Conservation (phyloP, 805 yeast species). For the Teunomyces barrocoloradensis region DNA sequence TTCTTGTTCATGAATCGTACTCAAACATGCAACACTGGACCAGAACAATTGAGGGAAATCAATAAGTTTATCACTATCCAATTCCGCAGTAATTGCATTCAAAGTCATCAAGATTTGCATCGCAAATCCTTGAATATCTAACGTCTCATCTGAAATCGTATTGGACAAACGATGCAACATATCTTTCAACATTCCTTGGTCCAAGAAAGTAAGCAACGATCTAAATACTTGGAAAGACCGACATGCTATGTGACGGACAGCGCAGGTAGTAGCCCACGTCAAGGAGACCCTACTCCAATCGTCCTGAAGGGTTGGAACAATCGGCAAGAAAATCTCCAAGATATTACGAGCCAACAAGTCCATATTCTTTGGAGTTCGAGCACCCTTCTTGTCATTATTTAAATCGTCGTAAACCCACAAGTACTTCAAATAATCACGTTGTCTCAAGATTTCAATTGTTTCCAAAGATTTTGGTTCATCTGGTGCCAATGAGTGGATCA, state of each 20-base stretch:
- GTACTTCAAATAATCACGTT: slow-evolving; percentile 41
- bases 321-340: slow-evolving; percentile 51
- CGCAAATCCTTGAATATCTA: slow-evolving; percentile 93
- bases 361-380: slow-evolving; percentile 84
- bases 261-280: slow-evolving; percentile 96
- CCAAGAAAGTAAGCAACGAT: slow-evolving; percentile 74
- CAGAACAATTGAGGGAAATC: slow-evolving; percentile 93
- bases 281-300: slow-evolving; percentile 86
- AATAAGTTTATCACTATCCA: slow-evolving; percentile 72
- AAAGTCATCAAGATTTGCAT: slow-evolving; percentile 96
- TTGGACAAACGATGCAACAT: slow-evolving; percentile 91
- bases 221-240: slow-evolving; percentile 93
- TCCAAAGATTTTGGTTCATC: slow-evolving; percentile 53
- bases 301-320: slow-evolving; percentile 55
- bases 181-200: slow-evolving; percentile 85
- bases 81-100: slow-evolving; percentile 86
- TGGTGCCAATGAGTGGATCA: slow-evolving; percentile 62
- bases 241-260: slow-evolving; percentile 95
- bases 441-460: slow-evolving; percentile 56
- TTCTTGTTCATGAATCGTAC: slow-evolving; percentile 89
- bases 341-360: slow-evolving; percentile 66
- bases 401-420: slow-evolving; percentile 89
- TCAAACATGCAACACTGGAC: slow-evolving; percentile 89
- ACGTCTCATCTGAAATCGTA: slow-evolving; percentile 84
- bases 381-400: slow-evolving; percentile 68